Evolutionary conservation across 2,329 filamentous ascomycete species (phyloP).

Genomic region (Diaporthe vexans): DNA sequence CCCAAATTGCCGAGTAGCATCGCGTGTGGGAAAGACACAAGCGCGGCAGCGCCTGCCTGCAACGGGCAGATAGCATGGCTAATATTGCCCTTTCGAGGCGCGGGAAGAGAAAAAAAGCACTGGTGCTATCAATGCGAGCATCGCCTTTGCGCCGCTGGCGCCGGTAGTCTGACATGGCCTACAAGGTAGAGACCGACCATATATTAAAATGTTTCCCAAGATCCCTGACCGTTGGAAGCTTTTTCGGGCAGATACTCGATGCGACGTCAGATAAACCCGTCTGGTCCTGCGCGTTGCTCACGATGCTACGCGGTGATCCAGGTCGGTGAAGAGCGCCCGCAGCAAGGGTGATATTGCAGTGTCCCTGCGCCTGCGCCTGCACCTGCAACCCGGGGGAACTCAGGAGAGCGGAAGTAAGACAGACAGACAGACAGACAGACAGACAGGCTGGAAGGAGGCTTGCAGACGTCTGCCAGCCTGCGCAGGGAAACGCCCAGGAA

Average conservation of each 20-base stretch:
- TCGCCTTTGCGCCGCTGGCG: conserved; percentile 14
- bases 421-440: not conserved
- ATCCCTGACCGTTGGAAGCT: conserved; percentile 15
- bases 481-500: not conserved
- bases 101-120: not conserved
- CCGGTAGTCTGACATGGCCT: not conserved
- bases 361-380: not conserved
- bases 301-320: conserved; percentile 18
- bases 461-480: not conserved
- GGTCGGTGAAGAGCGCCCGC: conserved; percentile 21
- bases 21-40: not conserved
- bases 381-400: not conserved
- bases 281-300: not conserved
- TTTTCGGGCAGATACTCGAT: conserved; percentile 26
- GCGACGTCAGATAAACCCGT: conserved; percentile 10
- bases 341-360: conserved; percentile 20
- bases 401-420: not conserved
- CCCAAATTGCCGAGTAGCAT: conserved; percentile 29
- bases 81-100: conserved; percentile 15
- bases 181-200: not conserved
- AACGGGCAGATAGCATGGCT: conserved; percentile 28
- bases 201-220: conserved; percentile 10
- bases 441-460: not conserved
- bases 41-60: not conserved
- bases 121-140: conserved; percentile 7